Conservation (phyloP, 2,329 filamentous ascomycete species). For the Ophiostoma australiae region DNA sequence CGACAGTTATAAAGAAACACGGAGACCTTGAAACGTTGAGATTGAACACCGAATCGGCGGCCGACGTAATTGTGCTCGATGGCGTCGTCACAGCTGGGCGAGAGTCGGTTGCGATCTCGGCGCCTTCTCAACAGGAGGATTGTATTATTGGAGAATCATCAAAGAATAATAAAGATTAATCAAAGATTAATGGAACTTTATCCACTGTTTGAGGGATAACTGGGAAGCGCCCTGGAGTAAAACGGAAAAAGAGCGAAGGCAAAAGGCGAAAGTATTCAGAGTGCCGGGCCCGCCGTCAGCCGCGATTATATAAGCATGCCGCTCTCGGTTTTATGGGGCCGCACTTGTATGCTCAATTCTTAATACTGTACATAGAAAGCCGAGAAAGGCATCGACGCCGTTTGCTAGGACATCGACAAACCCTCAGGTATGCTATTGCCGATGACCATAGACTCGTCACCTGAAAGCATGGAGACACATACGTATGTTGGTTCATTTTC, state of each 20-base stretch:
- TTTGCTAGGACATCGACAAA: background rate
- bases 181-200: background rate
- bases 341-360: background rate
- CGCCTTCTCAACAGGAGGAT: constrained; percentile 11
- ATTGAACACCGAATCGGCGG: background rate
- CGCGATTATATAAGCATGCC: background rate
- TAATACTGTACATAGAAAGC: background rate
- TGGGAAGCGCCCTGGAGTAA: background rate
- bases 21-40: background rate
- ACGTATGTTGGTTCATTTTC: background rate
- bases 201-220: constrained; percentile 15
- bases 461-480: too few species aligned
- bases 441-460: background rate
- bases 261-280: background rate
- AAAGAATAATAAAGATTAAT: background rate
- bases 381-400: background rate
- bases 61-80: constrained; percentile 9
- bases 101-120: constrained; percentile 6
- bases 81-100: constrained; percentile 6
- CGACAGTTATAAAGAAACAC: background rate
- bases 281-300: too few species aligned
- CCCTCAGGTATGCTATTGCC: background rate
- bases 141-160: constrained; percentile 3
- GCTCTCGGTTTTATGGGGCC: background rate
- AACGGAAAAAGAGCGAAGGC: background rate